Conservation (phyloP, 805 yeast genomes). For the Millerozyma acaciae region DNA sequence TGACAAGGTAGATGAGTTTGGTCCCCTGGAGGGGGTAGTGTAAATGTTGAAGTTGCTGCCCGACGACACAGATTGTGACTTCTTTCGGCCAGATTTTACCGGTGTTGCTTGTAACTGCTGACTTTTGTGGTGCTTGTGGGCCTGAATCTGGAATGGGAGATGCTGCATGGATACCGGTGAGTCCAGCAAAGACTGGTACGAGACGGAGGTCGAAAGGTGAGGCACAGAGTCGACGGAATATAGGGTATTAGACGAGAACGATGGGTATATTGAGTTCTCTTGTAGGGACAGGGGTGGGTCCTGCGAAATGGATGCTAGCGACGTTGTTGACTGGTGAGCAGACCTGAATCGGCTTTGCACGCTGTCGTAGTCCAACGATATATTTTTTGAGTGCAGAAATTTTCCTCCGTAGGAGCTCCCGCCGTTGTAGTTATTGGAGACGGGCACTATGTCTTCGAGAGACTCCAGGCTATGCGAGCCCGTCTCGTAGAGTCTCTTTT, state of each 20-base stretch:
- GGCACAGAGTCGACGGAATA: slow-evolving; percentile 35
- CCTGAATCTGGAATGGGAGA: slow-evolving; percentile 8
- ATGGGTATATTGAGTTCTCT: slow-evolving; percentile 8
- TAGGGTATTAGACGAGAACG: slow-evolving; percentile 22
- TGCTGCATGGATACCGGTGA: slow-evolving; percentile 25
- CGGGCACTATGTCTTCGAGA: slow-evolving; percentile 8
- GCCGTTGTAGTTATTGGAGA: slow-evolving; percentile 8
- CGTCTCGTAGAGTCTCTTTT: slow-evolving; percentile 2
- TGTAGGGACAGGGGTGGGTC: slow-evolving; percentile 15
- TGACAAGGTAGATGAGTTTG: slow-evolving; percentile 13
- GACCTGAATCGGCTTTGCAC: slow-evolving; percentile 1
- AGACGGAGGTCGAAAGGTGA: slow-evolving; percentile 30
- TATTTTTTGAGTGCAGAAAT: slow-evolving; percentile 20
- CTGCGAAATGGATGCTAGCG: slow-evolving; percentile 20
- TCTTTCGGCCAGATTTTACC: slow-evolving; percentile 27
- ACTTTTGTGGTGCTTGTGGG: slow-evolving; percentile 6
- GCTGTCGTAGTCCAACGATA: slow-evolving; percentile 17
- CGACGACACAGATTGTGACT: slow-evolving; percentile 32
- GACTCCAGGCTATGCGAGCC: slow-evolving; percentile 1
- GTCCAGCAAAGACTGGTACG: slow-evolving; percentile 32
- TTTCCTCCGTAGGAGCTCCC: slow-evolving; percentile 6
- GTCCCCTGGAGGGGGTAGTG: slow-evolving; percentile 33
- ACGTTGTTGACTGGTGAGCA: slow-evolving; percentile 18
- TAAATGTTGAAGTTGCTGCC: slow-evolving; percentile 11
- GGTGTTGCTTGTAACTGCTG: slow-evolving; percentile 37